Conservation (phyloP, 2,329 filamentous ascomycete species). For the Fusarium sp. region DNA sequence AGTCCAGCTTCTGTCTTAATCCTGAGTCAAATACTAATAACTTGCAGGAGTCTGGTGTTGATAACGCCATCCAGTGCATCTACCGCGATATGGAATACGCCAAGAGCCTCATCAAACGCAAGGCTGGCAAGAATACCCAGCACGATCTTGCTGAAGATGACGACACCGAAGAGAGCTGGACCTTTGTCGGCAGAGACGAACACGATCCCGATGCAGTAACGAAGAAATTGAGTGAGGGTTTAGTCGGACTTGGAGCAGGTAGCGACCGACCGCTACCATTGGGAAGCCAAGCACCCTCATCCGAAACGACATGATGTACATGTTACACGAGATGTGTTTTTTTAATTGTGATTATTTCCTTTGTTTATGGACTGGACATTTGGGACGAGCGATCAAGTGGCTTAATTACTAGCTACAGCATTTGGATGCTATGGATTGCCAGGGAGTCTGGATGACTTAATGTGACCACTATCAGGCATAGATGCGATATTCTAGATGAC, state of each 20-base stretch:
- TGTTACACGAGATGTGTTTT: not conserved
- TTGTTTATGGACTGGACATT: not conserved
- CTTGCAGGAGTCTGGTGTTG: constrained; percentile 86
- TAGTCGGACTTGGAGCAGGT: constrained; percentile 40
- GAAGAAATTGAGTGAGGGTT: constrained; percentile 57
- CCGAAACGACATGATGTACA: constrained; percentile 21
- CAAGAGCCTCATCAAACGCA: constrained; percentile 81
- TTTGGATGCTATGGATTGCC: constrained; percentile 19
- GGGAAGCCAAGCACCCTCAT: constrained; percentile 43
- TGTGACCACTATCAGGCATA: constrained; percentile 27
- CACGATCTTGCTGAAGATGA: constrained; percentile 62
- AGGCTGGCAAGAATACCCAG: constrained; percentile 64
- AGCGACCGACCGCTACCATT: constrained; percentile 43
- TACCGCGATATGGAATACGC: constrained; percentile 97
- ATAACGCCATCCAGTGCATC: constrained; percentile 88
- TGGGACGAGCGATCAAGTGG: constrained; percentile 3
- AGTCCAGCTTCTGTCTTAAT: constrained; percentile 49
- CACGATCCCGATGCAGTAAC: constrained; percentile 60
- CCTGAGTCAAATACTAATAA: constrained; percentile 45
- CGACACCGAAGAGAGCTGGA: constrained; percentile 87
- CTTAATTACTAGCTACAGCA: constrained; percentile 21
- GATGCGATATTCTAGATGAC: constrained; percentile 41
- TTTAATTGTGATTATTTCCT: not conserved
- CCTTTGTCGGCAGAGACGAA: constrained; percentile 77
- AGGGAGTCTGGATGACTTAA: constrained; percentile 19